Evolutionary conservation across 2,329 filamentous ascomycete species (phyloP), one percentile per base, ranked within the genome.

Genomic region (Camillea tinctor): DNA sequence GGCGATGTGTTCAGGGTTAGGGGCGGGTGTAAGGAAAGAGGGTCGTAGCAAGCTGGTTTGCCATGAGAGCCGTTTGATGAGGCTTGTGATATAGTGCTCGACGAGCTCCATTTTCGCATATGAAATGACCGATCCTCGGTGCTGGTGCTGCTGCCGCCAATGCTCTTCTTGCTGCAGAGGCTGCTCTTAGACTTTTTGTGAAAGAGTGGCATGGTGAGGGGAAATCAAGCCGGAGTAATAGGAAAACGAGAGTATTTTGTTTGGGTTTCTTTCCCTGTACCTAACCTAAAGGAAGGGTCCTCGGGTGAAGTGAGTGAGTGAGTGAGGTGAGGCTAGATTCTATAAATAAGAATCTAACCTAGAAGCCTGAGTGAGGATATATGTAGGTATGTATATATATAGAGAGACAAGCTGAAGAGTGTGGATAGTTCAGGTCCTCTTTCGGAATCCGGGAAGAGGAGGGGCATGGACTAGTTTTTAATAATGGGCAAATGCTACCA

Each of bases 1-100:
- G 72, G 72, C 44, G 71, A 72, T 6, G 69, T 64, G 62, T 74
- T 74, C 40, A 74, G 60, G 24, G 60, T 62, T 13, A 74, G 56
- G 21, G 72, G 72, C 8, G 72, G 72, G 54, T 74, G 72, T 44
- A 71, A 52, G 4, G 71, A 72, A 8, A 74, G 68, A 48, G 72
- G 72, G 54, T 73, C 68, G 60, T 66, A 71, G 20, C 60, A 59
- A 49, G 44, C 22, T 6, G 58, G 57, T 15, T 54, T 64, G 44
- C 65, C 59, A 44, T 63, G 66, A 19, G 64, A 64, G 17, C 55
- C 56, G 11, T 65, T 66, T 7, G 71, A 68, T 1, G 71, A 72
- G 51, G 61, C 48, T 9, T 66, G 64, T 15, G 71, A 72, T 56
- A 60, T 55, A 15, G 62, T 70, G 63, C 71, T 73, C n/a, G 68